A percentile compares a stretch with the other conserved stretches of the same genome.
phyloP scores from a whole-genome alignment of 805 yeast species.

The Komagataella populi region DNA sequence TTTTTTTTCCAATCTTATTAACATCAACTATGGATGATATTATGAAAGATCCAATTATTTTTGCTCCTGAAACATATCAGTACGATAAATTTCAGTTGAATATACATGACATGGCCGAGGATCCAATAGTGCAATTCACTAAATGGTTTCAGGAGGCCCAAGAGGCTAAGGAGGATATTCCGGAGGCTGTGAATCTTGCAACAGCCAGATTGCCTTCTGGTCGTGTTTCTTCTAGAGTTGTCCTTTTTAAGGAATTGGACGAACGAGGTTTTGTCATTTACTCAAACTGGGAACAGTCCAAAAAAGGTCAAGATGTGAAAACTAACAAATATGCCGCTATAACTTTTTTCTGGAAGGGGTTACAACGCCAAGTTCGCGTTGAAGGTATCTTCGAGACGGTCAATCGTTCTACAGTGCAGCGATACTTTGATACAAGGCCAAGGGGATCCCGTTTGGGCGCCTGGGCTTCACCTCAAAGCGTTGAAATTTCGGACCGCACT shows the following conservation, averaged over 20 bases:
- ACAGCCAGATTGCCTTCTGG: constrained; percentile 86
- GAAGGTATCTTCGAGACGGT: constrained; percentile 78
- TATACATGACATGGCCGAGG: constrained; percentile 33
- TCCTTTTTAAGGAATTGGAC: constrained; percentile 83
- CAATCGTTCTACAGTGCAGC: constrained; percentile 54
- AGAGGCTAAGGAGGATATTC: constrained; percentile 40
- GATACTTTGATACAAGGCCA: constrained; percentile 80
- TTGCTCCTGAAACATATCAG: constrained; percentile 85
- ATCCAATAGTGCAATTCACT: constrained; percentile 71
- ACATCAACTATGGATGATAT: not conserved
- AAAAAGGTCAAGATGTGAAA: constrained; percentile 59
- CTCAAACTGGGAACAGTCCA: constrained; percentile 85
- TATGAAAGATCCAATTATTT: not conserved
- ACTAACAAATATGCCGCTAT: constrained; percentile 73
- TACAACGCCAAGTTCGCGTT: constrained; percentile 86
- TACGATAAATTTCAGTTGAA: constrained; percentile 56
- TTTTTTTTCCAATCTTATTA: not conserved
- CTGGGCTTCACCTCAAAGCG: constrained; percentile 89
- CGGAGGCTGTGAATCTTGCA: constrained; percentile 79
- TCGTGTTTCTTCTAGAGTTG: constrained; percentile 74
- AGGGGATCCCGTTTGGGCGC: constrained; percentile 92
- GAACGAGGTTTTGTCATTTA: constrained; percentile 72
- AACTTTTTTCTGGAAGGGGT: constrained; percentile 82
- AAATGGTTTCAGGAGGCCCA: constrained; percentile 77
- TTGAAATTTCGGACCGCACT: constrained; percentile 39